These are phyloP conservation scores for Cubamyces lactineus DNA, from an alignment of 768 basidiomycete species.

Conservation along the genomic window DNA sequence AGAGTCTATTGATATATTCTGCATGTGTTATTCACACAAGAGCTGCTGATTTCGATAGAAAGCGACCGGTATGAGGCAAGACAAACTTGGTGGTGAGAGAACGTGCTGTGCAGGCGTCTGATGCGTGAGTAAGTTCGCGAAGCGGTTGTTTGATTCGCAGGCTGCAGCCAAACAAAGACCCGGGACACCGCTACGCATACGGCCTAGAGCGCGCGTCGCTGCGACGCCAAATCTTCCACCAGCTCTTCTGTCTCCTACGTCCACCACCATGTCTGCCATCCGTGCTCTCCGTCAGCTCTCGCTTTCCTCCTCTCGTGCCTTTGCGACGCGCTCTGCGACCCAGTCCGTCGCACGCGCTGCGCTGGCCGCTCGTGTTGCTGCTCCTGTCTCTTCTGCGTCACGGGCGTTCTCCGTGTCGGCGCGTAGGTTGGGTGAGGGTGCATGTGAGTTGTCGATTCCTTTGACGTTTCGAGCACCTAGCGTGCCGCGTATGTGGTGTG, in stretches of 20 bases:
- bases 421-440: conserved; percentile 45
- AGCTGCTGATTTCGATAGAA: no score
- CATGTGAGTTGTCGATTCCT: conserved; percentile 39
- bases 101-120: no score
- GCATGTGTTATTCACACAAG: no score
- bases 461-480: background rate
- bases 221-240: conserved; percentile 11
- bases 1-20: no score
- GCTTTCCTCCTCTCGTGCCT: conserved; percentile 46
- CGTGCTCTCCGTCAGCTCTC: conserved; percentile 63
- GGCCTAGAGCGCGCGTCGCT: background rate
- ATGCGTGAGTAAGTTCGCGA: conserved; percentile 2
- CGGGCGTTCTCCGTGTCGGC: conserved; percentile 47
- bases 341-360: conserved; percentile 27
- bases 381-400: conserved; percentile 33
- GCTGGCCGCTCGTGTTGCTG: conserved; percentile 31
- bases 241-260: background rate
- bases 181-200: conserved; percentile 11
- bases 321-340: conserved; percentile 31
- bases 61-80: no score
- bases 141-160: conserved; percentile 31
- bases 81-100: no score
- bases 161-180: conserved; percentile 31
- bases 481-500: background rate
- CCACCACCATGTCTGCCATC: conserved; percentile 58